phyloP scores from a whole-genome alignment of 1,284 basidiomycete species.

The Papiliotrema laurentii region DNA sequence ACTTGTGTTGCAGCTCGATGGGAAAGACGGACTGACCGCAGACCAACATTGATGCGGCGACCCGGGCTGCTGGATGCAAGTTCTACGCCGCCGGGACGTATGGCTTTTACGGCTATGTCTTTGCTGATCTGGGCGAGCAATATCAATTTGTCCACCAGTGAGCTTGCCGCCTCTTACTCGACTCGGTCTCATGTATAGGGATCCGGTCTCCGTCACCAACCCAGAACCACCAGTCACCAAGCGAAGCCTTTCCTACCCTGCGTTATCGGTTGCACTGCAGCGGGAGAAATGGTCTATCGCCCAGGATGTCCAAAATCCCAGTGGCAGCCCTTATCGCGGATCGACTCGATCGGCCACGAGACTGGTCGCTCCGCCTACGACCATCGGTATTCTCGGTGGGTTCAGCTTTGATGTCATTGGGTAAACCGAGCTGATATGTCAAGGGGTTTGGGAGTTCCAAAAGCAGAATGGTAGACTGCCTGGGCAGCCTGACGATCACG shows the following conservation, averaged over 20 bases:
- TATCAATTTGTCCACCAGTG: conserved; percentile 82
- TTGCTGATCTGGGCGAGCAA: conserved; percentile 73
- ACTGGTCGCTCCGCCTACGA: conserved; percentile 65
- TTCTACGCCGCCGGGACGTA: conserved; percentile 87
- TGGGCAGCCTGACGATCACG: conserved; percentile 49
- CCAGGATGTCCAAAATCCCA: conserved; percentile 10
- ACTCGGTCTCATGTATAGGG: too few species aligned
- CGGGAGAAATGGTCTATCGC: conserved; percentile 33
- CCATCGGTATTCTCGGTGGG: conserved; percentile 70
- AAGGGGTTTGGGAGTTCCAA: conserved; percentile 83
- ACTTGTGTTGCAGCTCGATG: background rate
- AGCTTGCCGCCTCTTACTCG: too few species aligned
- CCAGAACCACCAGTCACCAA: conserved; percentile 54
- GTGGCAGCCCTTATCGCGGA: conserved; percentile 59
- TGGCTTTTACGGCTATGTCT: conserved; percentile 90
- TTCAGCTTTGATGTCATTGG: background rate
- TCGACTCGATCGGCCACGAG: conserved; percentile 70
- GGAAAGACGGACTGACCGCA: conserved; percentile 36
- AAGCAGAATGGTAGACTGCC: conserved; percentile 59
- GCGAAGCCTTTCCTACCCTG: conserved; percentile 60
- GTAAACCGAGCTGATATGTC: background rate
- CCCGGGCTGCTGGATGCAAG: conserved; percentile 64
- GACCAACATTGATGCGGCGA: conserved; percentile 71
- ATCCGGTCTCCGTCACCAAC: background rate
- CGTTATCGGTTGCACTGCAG: conserved; percentile 62